Conservation (phyloP, 2,329 filamentous ascomycete genomes). For the Sordariomycetes sp. region DNA sequence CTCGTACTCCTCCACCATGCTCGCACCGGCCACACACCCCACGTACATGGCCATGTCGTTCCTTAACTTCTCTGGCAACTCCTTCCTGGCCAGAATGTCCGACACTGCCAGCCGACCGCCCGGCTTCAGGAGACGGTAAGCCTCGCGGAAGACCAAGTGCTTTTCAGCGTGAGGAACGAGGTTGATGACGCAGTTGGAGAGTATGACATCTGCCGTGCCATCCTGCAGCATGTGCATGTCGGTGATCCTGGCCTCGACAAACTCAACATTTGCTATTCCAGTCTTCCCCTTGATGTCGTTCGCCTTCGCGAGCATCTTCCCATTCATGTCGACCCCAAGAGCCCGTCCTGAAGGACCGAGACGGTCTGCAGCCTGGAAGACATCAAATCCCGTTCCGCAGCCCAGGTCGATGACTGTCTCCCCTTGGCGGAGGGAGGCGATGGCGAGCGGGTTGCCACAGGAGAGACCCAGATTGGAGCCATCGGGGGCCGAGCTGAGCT, state of each 20-base stretch:
- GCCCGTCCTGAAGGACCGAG: slow-evolving; percentile 37
- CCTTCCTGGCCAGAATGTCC: slow-evolving; percentile 46
- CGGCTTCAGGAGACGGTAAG: slow-evolving; percentile 45
- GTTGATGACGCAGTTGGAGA: slow-evolving; percentile 56
- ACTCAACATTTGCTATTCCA: slow-evolving; percentile 33
- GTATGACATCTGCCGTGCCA: slow-evolving; percentile 39
- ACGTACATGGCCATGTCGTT: slow-evolving; percentile 44
- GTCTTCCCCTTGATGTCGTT: slow-evolving; percentile 30
- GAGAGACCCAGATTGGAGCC: slow-evolving; percentile 42
- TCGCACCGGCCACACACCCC: slow-evolving; percentile 52
- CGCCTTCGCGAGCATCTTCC: slow-evolving; percentile 48
- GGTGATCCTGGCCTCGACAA: slow-evolving; percentile 43
- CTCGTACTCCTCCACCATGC: slow-evolving; percentile 40
- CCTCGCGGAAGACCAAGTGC: slow-evolving; percentile 44
- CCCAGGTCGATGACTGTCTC: slow-evolving; percentile 50
- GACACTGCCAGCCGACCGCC: slow-evolving; percentile 49
- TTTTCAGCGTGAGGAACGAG: slow-evolving; percentile 46
- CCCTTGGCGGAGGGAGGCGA: slow-evolving; percentile 32
- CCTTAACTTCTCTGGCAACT: slow-evolving; percentile 36
- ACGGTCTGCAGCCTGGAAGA: slow-evolving; percentile 41
- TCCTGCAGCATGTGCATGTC: slow-evolving; percentile 29
- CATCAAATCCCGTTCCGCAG: slow-evolving; percentile 48
- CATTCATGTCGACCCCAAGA: slow-evolving; percentile 53
- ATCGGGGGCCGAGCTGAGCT: slow-evolving; percentile 33
- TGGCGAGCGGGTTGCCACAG: slow-evolving; percentile 43